phyloP scores from a whole-genome alignment of 495 filamentous ascomycete genomes.

The Talaromyces wortmannii region DNA sequence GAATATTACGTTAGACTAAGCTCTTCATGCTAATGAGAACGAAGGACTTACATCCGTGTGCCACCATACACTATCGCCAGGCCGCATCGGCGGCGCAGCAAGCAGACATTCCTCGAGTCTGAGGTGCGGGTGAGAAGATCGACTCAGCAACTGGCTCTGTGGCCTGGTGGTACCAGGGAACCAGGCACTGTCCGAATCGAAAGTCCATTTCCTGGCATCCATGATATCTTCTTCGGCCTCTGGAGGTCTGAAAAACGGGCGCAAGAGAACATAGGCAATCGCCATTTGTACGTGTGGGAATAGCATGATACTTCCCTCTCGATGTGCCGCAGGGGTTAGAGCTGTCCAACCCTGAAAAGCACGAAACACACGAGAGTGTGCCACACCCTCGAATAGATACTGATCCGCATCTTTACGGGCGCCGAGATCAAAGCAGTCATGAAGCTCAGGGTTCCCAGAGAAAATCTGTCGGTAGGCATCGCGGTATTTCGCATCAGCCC shows the following conservation, averaged over 20 bases:
- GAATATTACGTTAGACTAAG: constrained; percentile 17
- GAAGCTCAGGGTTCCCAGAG: neutral
- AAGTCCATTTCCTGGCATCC: constrained; percentile 1
- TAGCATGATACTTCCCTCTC: neutral
- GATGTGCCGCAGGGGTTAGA: neutral
- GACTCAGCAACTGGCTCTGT: constrained; percentile 53
- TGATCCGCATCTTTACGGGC: neutral
- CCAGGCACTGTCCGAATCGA: constrained; percentile 27
- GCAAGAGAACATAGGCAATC: neutral
- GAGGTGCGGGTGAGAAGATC: constrained; percentile 60
- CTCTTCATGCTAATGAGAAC: neutral
- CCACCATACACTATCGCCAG: constrained; percentile 76
- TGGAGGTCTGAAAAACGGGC: constrained; percentile 1
- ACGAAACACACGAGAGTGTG: neutral
- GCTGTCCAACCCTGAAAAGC: constrained; percentile 2
- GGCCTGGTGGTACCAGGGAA: constrained; percentile 68
- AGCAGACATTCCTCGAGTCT: constrained; percentile 58
- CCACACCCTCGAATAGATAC: neutral
- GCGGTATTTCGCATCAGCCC: constrained; percentile 4
- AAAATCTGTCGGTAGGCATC: constrained; percentile 2
- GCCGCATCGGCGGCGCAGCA: constrained; percentile 57
- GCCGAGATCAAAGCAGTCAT: neutral
- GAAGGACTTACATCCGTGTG: constrained; percentile 52
- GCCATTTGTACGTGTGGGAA: neutral
- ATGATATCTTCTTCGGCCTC: neutral